Base-by-base conservation (phyloP, 768 basidiomycete species). In the Termitomyces sp. region DNA sequence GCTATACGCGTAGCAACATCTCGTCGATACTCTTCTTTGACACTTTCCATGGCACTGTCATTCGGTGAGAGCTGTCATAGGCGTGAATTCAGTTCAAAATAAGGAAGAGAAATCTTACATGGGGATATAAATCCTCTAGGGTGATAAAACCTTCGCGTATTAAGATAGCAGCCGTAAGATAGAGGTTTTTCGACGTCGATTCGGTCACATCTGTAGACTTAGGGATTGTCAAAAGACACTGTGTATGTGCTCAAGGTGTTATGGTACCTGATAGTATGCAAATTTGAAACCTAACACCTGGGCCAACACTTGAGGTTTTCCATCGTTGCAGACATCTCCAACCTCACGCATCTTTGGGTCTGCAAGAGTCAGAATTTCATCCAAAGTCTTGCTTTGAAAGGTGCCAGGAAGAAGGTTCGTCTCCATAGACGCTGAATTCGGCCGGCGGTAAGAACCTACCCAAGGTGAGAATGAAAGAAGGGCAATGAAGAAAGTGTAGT, bases 271-370 rank as follows among this genome's bases (percentile, higher is more conserved):
- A 69, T 96, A 95, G 67, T 87, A 85, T 9, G 81, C 79, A 64
- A 97, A 96, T 70, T 99, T 99, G 80, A 98, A 98, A n/a, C 97
- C 97, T 21, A 99, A 74, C 7, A 98, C 90, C 71, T 99, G 94
- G 14, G 92, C 87, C 54, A 91, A 72, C 21, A 91, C 87, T 49
- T 82, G 78, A 24, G 85, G 75, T 49, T 81, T 74, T 26, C 65
- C 64, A 4, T 64, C 61, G 14, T 65, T 62, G 40, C 62, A 58
- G 45, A 51, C 51, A 24, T 62, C 55, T 52, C 60, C 44, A 7
- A 54, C 45, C 41, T 57, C 53, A 32, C 52, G 53, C 17, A 70
- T 62, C 44, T 65, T 65, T 5, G 62, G 64, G 62, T 89, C 84
- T 0, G 82, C 83, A 42, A 83, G 66, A 26, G 66, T 60, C 49